Evolutionary conservation across 495 filamentous ascomycete genomes (phyloP), one percentile per base, ranked within the genome.

Genomic region (Pseudevernia furfuracea): DNA sequence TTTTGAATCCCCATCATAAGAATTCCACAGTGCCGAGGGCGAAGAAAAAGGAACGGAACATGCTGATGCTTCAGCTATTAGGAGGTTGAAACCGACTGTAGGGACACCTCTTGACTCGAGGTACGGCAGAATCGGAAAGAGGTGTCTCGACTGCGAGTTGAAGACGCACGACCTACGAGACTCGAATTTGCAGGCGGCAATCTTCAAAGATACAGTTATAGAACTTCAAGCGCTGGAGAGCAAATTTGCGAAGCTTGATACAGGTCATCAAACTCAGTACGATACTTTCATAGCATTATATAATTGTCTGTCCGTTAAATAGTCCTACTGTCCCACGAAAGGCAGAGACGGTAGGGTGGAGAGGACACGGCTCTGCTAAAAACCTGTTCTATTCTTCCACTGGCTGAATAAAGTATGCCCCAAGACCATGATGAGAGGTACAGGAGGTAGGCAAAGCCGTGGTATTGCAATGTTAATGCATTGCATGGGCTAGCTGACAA

Each of bases 331-430:
- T 55, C 44, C 58, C 71, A 74, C 60, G 14, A 30, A 17, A 49
- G 58, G 25, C 25, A 60, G 53, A 66, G 56, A 69, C 44, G 67
- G 71, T 55, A 71, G 73, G 73, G 73, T 75, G 73, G 73, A 74
- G 73, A 69, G 69, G 73, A 75, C 73, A 72, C 63, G 71, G 73
- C 69, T 68, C 73, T 75, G 73, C 73, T 75, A 71, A 72, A 71
- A 73, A 64, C 73, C 71, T 65, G 46, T 67, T 67, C 74, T 67
- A 30, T 67, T 76, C 72, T 76, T 56, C 74, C 74, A 75, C 74
- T 67, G 72, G 73, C 71, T 70, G 63, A 57, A 69, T 62, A 60
- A 75, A 76, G 72, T 74, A 72, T 68, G 73, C 73, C 69, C 58
- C 72, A 61, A 69, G 72, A 69, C 70, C 72, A 76, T 74, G 39